Evolutionary conservation across 2,329 filamentous ascomycete species (phyloP).

Genomic region (Calonectria crousiana): DNA sequence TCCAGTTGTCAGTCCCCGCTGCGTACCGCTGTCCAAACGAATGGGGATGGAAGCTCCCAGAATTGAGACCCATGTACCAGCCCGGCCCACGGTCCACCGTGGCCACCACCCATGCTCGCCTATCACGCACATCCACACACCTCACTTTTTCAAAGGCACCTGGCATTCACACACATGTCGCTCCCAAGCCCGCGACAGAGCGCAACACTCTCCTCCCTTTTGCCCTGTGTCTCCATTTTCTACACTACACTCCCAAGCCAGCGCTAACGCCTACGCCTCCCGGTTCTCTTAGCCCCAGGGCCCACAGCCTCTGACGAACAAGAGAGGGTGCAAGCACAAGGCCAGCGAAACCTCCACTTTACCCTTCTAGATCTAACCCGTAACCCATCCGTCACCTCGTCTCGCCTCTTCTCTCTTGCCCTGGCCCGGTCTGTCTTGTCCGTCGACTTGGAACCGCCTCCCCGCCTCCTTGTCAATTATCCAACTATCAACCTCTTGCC

Average conservation of each 20-base stretch:
- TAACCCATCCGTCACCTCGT: constrained; percentile 29
- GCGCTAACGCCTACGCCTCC: constrained; percentile 16
- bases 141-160: constrained; percentile 8
- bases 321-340: constrained; percentile 5
- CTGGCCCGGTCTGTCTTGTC: constrained; percentile 27
- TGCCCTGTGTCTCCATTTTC: constrained; percentile 4
- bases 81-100: constrained; percentile 3
- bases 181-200: background rate
- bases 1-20: constrained; percentile 16
- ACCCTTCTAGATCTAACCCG: constrained; percentile 31
- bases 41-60: constrained; percentile 13
- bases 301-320: constrained; percentile 11
- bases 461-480: constrained; percentile 29
- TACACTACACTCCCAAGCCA: constrained; percentile 14
- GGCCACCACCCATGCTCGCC: constrained; percentile 15
- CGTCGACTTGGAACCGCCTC: constrained; percentile 28
- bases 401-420: constrained; percentile 30
- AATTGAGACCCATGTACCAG: constrained; percentile 3
- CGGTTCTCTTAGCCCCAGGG: constrained; percentile 5
- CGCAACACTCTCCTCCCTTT: background rate
- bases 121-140: constrained; percentile 16
- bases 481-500: constrained; percentile 21
- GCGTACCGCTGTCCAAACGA: background rate
- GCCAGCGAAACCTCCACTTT: constrained; percentile 34
- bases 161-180: constrained; percentile 13